phyloP scores from a whole-genome alignment of 2,329 filamentous ascomycete species.

The Sporothrix curviconia region DNA sequence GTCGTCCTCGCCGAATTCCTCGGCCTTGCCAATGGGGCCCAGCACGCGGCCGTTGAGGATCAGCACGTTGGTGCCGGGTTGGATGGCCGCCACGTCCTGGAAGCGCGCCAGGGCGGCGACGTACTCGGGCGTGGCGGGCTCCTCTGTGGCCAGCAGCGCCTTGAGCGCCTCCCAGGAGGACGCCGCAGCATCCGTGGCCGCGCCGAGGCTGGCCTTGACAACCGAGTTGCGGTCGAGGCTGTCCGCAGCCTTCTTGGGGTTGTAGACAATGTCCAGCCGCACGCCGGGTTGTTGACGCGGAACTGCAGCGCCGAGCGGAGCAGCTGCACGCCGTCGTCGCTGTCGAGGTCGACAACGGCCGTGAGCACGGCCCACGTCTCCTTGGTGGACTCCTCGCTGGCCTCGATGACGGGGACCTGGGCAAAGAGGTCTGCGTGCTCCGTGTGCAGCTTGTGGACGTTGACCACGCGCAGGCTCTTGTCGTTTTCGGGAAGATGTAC shows the following conservation, averaged over 20 bases:
- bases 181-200: background rate
- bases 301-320: conserved; percentile 61
- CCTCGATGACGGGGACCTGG: conserved; percentile 54
- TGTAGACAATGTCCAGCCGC: conserved; percentile 71
- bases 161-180: conserved; percentile 14
- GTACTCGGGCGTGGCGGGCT: conserved; percentile 1
- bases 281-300: conserved; percentile 58
- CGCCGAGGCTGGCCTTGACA: conserved; percentile 32
- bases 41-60: conserved; percentile 62
- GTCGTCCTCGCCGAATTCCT: conserved; percentile 59
- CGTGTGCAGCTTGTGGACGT: conserved; percentile 63
- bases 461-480: conserved; percentile 62
- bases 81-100: conserved; percentile 36
- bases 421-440: conserved; percentile 53
- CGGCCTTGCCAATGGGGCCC: conserved; percentile 59
- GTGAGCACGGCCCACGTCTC: conserved; percentile 64
- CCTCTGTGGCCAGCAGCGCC: background rate
- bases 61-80: conserved; percentile 45
- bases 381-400: conserved; percentile 43
- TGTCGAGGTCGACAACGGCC: conserved; percentile 67
- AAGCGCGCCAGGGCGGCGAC: conserved; percentile 36
- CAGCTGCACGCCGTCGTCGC: conserved; percentile 56
- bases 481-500: conserved; percentile 71
- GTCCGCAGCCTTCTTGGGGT: conserved; percentile 43
- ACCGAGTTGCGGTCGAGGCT: conserved; percentile 38